phyloP scores from a whole-genome alignment of 495 filamentous ascomycete genomes.

The Annulohypoxylon stygium region DNA sequence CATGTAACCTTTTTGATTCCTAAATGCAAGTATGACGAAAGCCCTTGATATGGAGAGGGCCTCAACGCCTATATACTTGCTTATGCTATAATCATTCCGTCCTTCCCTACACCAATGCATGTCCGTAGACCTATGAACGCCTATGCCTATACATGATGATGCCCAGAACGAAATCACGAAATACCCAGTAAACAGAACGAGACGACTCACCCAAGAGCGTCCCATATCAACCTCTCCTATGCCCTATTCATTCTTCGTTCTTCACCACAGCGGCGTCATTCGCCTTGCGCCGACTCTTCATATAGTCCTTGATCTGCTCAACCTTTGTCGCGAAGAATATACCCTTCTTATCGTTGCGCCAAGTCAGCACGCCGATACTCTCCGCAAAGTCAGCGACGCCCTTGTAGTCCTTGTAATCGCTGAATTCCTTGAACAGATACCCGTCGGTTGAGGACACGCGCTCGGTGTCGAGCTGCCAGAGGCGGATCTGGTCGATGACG shows the following conservation, averaged over 20 bases:
- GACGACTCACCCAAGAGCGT: neutral
- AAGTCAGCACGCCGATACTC: slow-evolving; percentile 90
- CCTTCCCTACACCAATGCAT: slow-evolving; percentile 20
- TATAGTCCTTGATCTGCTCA: slow-evolving; percentile 84
- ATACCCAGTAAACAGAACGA: neutral
- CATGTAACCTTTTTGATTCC: slow-evolving; percentile 1
- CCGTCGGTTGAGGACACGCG: slow-evolving; percentile 85
- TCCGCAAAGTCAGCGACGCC: slow-evolving; percentile 82
- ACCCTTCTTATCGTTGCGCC: slow-evolving; percentile 81
- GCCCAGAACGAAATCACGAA: neutral
- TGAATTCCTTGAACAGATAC: slow-evolving; percentile 92
- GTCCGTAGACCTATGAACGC: slow-evolving; percentile 28
- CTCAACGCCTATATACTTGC: slow-evolving; percentile 12
- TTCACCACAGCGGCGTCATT: slow-evolving; percentile 40
- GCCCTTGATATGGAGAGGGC: neutral
- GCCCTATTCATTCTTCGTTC: neutral
- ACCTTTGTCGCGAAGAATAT: slow-evolving; percentile 89
- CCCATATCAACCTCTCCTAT: neutral
- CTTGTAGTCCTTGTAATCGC: slow-evolving; percentile 79
- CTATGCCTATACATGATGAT: slow-evolving; percentile 29
- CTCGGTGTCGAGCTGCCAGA: slow-evolving; percentile 98
- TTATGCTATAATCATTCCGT: slow-evolving; percentile 8
- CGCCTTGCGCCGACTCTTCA: slow-evolving; percentile 72
- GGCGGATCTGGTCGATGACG: slow-evolving; percentile 94
- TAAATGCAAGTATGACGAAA: neutral